Percentiles rank a stretch among this genome's conserved stretches.
These are phyloP conservation scores for Chaetomiaceae sp. DNA, from an alignment of 2,329 filamentous ascomycete genomes.

Conservation along the genomic window DNA sequence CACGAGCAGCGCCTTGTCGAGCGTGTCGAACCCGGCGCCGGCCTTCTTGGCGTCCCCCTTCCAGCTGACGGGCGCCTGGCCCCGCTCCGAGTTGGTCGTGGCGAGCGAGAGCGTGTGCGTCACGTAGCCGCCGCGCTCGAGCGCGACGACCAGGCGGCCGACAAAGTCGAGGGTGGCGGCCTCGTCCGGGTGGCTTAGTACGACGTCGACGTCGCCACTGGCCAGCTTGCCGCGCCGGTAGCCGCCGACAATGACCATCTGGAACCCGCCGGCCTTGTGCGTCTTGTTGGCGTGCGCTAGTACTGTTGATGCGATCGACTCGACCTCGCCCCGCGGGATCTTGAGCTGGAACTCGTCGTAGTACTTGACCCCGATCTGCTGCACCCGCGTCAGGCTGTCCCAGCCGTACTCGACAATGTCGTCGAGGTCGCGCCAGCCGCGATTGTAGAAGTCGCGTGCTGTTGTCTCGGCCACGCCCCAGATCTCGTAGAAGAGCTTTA, in stretches of 20 bases:
- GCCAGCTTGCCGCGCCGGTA: slow-evolving; percentile 72
- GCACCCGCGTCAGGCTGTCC: slow-evolving; percentile 66
- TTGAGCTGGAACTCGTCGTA: slow-evolving; percentile 76
- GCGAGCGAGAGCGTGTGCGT: slow-evolving; percentile 76
- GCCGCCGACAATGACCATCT: slow-evolving; percentile 66
- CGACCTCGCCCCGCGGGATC: slow-evolving; percentile 70
- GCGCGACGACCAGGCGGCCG: slow-evolving; percentile 60
- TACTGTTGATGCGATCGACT: slow-evolving; percentile 60
- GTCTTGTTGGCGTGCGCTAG: slow-evolving; percentile 62
- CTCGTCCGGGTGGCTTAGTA: slow-evolving; percentile 75
- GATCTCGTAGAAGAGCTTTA: slow-evolving; percentile 74
- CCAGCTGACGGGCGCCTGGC: slow-evolving; percentile 56
- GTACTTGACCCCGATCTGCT: slow-evolving; percentile 92
- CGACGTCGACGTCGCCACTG: slow-evolving; percentile 79
- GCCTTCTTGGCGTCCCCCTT: slow-evolving; percentile 40
- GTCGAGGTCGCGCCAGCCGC: slow-evolving; percentile 77
- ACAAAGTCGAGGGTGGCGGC: slow-evolving; percentile 65
- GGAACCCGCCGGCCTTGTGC: slow-evolving; percentile 41
- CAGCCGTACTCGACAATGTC: slow-evolving; percentile 83
- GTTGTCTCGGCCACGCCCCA: slow-evolving; percentile 88
- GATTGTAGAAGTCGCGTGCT: slow-evolving; percentile 74
- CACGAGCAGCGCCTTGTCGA: slow-evolving; percentile 89
- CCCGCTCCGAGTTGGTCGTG: slow-evolving; percentile 64
- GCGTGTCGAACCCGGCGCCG: slow-evolving; percentile 70
- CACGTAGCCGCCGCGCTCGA: slow-evolving; percentile 67